Evolutionary conservation across 192 early-diverging fungal species (phyloP).

Genomic region (Gigaspora rosea): DNA sequence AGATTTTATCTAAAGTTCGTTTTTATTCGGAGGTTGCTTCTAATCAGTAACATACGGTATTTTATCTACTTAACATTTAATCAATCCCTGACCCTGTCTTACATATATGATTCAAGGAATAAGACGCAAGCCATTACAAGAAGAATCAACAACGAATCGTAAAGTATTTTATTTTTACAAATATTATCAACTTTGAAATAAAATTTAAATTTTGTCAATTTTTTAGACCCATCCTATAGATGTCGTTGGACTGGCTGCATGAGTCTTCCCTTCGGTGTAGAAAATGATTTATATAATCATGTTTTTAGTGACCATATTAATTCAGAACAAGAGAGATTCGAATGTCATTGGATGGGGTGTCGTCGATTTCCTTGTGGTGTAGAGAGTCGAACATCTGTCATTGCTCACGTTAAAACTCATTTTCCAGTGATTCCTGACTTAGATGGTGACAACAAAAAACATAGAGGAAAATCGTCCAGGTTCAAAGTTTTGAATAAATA

Average conservation of each 20-base stretch:
- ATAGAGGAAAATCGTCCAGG: conserved; percentile 26
- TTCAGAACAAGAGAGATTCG: conserved; percentile 37
- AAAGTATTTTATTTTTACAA: background rate
- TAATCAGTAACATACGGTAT: too few relatives aligned
- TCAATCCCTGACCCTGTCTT: background rate
- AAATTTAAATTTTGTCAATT: conserved; percentile 11
- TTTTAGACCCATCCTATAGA: conserved; percentile 36
- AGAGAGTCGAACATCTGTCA: conserved; percentile 38
- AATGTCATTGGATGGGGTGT: conserved; percentile 57
- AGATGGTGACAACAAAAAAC: conserved; percentile 28
- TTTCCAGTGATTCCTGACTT: conserved; percentile 49
- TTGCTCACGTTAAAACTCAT: conserved; percentile 55
- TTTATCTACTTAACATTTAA: background rate
- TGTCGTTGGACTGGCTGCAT: conserved; percentile 58
- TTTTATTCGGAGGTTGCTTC: too few relatives aligned
- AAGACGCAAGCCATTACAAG: background rate
- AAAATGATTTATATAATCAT: conserved; percentile 49
- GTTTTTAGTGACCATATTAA: conserved; percentile 52
- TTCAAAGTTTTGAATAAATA: conserved; percentile 35
- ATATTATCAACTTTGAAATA: background rate
- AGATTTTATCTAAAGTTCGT: too few relatives aligned
- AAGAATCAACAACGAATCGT: background rate
- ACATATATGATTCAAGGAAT: conserved; percentile 32
- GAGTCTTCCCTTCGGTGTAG: conserved; percentile 38
- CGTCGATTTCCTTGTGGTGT: conserved; percentile 40